phyloP scores from a whole-genome alignment of 1,139 yeast species.

The Lodderomyces elongisporus region DNA sequence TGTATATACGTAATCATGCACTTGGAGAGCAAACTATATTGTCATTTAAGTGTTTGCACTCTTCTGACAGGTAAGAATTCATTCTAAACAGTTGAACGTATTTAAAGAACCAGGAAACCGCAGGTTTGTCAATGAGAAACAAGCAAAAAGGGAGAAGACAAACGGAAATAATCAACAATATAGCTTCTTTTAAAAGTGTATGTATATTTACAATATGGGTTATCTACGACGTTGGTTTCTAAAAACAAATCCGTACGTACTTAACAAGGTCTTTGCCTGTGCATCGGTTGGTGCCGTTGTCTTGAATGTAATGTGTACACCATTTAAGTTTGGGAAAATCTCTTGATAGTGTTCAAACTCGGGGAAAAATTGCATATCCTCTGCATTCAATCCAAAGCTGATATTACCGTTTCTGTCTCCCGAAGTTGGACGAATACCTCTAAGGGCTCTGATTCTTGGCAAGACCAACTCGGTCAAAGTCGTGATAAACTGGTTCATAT shows the following conservation, averaged over 20 bases:
- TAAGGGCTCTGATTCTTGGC: conserved; percentile 87
- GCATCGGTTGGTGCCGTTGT: conserved; percentile 89
- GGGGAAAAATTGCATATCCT: conserved; percentile 80
- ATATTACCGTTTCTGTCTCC: conserved; percentile 88
- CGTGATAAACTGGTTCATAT: conserved; percentile 78
- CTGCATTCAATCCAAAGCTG: conserved; percentile 76
- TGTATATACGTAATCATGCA: no score
- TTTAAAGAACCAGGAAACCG: no score
- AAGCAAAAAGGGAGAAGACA: no score
- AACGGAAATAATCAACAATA: no score
- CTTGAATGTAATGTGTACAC: conserved; percentile 79
- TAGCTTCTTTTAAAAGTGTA: no score
- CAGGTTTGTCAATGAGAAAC: no score
- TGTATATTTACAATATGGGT: no score
- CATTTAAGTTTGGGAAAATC: conserved; percentile 81
- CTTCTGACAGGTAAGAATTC: no score
- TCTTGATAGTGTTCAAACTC: conserved; percentile 91
- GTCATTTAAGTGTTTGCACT: no score
- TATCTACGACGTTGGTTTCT: no score
- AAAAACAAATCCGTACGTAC: conserved; percentile 83
- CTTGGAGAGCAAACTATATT: no score
- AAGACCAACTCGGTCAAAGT: conserved; percentile 89
- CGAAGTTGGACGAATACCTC: conserved; percentile 67
- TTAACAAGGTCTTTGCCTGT: conserved; percentile 83
- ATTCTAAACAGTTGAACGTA: no score